Evolutionary conservation across 163 green algal species (phyloP).

Genomic region (Chloroidium sp.): DNA sequence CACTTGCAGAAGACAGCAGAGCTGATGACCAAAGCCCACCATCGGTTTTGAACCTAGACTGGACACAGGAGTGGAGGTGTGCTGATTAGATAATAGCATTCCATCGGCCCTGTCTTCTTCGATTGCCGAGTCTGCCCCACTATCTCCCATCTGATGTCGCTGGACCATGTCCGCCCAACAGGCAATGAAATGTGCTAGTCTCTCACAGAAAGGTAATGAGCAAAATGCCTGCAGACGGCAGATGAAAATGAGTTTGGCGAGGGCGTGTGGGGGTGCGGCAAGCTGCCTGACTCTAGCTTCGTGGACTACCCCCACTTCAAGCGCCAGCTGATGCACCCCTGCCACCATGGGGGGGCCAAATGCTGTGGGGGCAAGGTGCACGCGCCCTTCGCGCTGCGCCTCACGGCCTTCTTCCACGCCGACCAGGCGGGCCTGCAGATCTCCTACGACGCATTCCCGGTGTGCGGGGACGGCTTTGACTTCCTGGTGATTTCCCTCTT

Average conservation of each 20-base stretch:
- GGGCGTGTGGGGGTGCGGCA: too few relatives aligned
- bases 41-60: too few relatives aligned
- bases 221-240: not conserved
- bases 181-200: not conserved
- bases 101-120: too few relatives aligned
- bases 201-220: not conserved
- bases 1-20: too few relatives aligned
- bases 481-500: not conserved
- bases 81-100: too few relatives aligned
- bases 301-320: not conserved
- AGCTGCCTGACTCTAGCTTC: too few relatives aligned
- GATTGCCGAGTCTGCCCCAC: too few relatives aligned
- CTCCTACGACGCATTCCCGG: not conserved
- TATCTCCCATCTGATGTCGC: not conserved
- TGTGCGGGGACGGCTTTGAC: not conserved
- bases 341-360: not conserved
- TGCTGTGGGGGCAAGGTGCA: not conserved
- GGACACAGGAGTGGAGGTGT: too few relatives aligned
- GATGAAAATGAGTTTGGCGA: not conserved
- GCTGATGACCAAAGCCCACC: too few relatives aligned
- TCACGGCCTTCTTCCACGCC: not conserved
- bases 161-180: not conserved
- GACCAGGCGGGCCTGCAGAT: not conserved
- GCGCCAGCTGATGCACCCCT: not conserved
- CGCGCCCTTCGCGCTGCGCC: not conserved